Evolutionary conservation across 2,329 filamentous ascomycete genomes (phyloP).

Genomic region (Aureobasidium lini): DNA sequence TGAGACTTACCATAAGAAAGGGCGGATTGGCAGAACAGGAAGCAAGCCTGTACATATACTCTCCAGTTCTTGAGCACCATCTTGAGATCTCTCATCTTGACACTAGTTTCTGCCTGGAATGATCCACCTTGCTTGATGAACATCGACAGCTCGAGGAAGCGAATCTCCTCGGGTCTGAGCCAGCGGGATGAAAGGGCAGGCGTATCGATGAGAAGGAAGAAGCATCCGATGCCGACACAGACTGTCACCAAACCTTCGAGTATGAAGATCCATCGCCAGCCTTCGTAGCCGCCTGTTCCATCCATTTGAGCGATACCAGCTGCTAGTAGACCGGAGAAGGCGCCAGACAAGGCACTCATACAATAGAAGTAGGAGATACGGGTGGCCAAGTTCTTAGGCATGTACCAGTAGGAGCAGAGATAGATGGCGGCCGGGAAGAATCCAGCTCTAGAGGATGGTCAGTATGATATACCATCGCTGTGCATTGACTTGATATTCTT

Average conservation of each 20-base stretch:
- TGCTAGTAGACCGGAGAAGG: constrained; percentile 21
- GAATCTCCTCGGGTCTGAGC: constrained; percentile 22
- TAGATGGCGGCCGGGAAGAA: constrained; percentile 1
- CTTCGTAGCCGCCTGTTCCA: constrained; percentile 33
- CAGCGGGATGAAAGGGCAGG: constrained; percentile 19
- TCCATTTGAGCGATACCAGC: constrained; percentile 32
- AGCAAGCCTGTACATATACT: neutral
- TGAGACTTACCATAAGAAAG: neutral
- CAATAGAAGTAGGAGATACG: constrained; percentile 20
- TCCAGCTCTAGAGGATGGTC: neutral
- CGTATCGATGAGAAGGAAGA: constrained; percentile 48
- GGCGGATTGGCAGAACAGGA: neutral
- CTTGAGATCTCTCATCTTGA: constrained; percentile 20
- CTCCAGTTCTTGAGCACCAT: constrained; percentile 15
- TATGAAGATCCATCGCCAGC: constrained; percentile 41
- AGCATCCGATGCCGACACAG: constrained; percentile 43
- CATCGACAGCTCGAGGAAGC: constrained; percentile 13
- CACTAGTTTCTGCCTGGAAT: constrained; percentile 19
- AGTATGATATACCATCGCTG: neutral
- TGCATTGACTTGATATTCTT: constrained; percentile 24
- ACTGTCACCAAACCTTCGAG: constrained; percentile 50
- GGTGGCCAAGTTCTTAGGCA: constrained; percentile 17
- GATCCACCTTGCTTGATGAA: constrained; percentile 17
- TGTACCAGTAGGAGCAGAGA: constrained; percentile 18
- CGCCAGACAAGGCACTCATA: constrained; percentile 19